Percentiles rank a stretch among this genome's conserved stretches.
phyloP scores from a whole-genome alignment of 1,284 basidiomycete genomes.

The Xerocomus minutiporus region DNA sequence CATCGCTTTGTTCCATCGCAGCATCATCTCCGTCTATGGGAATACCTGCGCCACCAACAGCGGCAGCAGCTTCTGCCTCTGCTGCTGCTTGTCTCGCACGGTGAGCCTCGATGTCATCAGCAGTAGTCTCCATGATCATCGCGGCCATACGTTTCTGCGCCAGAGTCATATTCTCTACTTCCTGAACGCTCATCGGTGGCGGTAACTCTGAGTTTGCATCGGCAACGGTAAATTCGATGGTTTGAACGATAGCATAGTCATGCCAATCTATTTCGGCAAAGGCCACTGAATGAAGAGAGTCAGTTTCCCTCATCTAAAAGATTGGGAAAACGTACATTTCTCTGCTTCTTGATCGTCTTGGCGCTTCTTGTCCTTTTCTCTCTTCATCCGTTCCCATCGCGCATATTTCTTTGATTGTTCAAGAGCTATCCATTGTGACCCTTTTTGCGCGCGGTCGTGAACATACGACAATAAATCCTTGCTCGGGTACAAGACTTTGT shows the following conservation, averaged over 20 bases:
- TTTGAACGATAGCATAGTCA: conserved; percentile 98
- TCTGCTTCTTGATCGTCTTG: conserved; percentile 90
- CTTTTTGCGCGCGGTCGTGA: conserved; percentile 56
- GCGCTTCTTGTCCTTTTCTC: conserved; percentile 81
- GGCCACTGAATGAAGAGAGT: conserved; percentile 51
- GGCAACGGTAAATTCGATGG: conserved; percentile 94
- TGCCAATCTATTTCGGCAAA: conserved; percentile 99
- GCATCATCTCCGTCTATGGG: conserved; percentile 55
- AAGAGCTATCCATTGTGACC: conserved; percentile 71
- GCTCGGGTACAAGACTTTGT: conserved; percentile 83
- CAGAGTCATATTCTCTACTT: conserved; percentile 94
- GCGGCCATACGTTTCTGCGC: conserved; percentile 98
- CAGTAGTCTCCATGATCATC: conserved; percentile 95
- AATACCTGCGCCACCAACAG: conserved; percentile 56
- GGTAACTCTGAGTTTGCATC: conserved; percentile 91
- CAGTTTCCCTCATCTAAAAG: conserved; percentile 8
- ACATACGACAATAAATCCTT: conserved; percentile 71
- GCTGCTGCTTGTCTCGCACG: conserved; percentile 74
- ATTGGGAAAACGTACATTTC: conserved; percentile 49
- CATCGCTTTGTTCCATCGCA: conserved; percentile 73
- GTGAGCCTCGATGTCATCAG: conserved; percentile 77
- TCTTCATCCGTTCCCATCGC: conserved; percentile 82
- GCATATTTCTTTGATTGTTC: conserved; percentile 76
- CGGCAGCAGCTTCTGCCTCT: conserved; percentile 71
- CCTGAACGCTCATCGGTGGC: conserved; percentile 89